Percentiles rank a stretch among this genome's conserved stretches.
Evolutionary conservation across 352 stramenopile species (phyloP).

Genomic region (Thalassiosira allenii): DNA sequence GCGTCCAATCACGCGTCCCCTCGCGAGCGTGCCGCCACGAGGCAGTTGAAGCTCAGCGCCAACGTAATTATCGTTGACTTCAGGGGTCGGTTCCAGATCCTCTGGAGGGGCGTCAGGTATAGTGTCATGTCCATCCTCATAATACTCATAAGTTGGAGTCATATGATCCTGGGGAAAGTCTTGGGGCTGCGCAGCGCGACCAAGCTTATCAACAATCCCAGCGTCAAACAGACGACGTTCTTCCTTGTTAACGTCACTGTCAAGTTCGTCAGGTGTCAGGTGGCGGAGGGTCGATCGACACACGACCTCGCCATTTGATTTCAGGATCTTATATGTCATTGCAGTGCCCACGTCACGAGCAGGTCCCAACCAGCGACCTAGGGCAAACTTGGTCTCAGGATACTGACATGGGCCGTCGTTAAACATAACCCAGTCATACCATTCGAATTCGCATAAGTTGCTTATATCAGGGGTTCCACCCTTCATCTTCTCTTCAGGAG

Average conservation of each 20-base stretch:
- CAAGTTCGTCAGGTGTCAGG: conserved; percentile 30
- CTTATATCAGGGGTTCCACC: conserved; percentile 14
- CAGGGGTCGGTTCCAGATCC: too few species aligned
- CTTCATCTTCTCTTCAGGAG: not conserved
- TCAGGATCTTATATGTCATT: conserved; percentile 54
- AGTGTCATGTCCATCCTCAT: not conserved
- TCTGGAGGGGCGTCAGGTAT: conserved; percentile 11
- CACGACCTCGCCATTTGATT: conserved; percentile 42
- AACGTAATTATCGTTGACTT: conserved; percentile 23
- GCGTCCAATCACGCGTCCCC: conserved; percentile 14
- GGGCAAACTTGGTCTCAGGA: not conserved
- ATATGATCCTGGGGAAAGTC: not conserved
- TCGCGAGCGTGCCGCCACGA: not conserved
- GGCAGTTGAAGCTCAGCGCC: conserved; percentile 40
- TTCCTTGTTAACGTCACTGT: conserved; percentile 27
- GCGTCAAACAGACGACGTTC: conserved; percentile 3
- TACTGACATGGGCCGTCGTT: not conserved
- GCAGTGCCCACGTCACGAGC: conserved; percentile 31
- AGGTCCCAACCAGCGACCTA: conserved; percentile 30
- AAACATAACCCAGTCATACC: conserved; percentile 40
- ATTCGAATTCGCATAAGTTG: conserved; percentile 19
- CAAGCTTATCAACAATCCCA: conserved; percentile 8
- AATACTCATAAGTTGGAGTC: conserved; percentile 1
- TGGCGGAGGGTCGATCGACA: conserved; percentile 6
- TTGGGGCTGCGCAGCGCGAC: conserved; percentile 4